phyloP scores from a whole-genome alignment of 148 eudicot species.

The Tetragonia tetragonoides region DNA sequence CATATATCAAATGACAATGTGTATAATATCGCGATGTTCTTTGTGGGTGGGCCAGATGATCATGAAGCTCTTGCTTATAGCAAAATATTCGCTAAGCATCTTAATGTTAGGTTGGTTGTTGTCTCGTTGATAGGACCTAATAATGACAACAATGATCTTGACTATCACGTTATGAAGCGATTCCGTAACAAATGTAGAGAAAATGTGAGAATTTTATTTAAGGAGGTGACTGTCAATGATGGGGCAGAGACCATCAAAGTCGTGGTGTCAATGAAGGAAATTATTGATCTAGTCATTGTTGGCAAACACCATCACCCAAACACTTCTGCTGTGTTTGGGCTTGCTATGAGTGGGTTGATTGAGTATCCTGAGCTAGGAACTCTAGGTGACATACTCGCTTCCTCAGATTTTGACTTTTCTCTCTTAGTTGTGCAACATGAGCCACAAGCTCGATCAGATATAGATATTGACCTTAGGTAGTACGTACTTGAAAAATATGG shows the following conservation, averaged over 20 bases:
- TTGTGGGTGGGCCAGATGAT: constrained; percentile 44
- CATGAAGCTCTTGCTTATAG: constrained; percentile 38
- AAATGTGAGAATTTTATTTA: constrained; percentile 12
- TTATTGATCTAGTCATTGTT: constrained; percentile 18
- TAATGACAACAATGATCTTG: neutral
- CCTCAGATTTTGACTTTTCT: constrained; percentile 17
- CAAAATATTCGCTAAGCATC: constrained; percentile 30
- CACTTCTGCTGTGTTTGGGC: constrained; percentile 14
- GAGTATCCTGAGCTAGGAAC: constrained; percentile 29
- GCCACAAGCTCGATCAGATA: neutral
- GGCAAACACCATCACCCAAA: constrained; percentile 26
- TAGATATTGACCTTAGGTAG: neutral
- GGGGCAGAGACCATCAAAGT: constrained; percentile 20
- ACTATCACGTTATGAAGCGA: constrained; percentile 17
- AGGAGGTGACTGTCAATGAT: constrained; percentile 20
- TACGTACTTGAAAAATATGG: too few species aligned
- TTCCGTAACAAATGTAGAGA: neutral
- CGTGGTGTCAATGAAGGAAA: constrained; percentile 8
- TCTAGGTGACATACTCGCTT: constrained; percentile 25
- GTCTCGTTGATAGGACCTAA: constrained; percentile 17
- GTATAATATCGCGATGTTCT: constrained; percentile 28
- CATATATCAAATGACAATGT: neutral
- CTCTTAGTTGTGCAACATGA: constrained; percentile 31
- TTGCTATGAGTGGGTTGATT: constrained; percentile 13
- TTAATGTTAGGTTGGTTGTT: constrained; percentile 20